Evolutionary conservation across 208 protist species (phyloP).

Genomic region (Crithidia expoeki): DNA sequence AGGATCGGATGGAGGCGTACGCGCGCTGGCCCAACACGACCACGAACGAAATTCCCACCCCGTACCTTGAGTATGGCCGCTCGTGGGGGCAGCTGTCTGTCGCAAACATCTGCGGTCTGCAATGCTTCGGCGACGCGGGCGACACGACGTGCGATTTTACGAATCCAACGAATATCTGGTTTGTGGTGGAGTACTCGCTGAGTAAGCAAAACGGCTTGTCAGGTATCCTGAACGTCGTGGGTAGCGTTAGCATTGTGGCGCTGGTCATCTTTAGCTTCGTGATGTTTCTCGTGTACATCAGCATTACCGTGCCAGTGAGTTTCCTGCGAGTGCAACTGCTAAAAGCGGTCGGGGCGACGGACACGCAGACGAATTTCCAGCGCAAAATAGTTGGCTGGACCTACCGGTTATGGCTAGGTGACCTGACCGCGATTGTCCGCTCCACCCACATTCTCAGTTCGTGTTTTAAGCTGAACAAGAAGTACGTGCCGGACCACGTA

Average conservation of each 20-base stretch:
- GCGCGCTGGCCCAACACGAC: conserved; percentile 5
- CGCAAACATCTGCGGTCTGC: conserved; percentile 54
- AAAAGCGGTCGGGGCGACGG: conserved; percentile 41
- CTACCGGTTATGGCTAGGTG: conserved; percentile 67
- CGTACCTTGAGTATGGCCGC: conserved; percentile 40
- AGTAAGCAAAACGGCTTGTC: conserved; percentile 8
- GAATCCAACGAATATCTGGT: conserved; percentile 73
- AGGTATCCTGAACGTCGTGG: conserved; percentile 39
- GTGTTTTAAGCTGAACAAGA: conserved; percentile 82
- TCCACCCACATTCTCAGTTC: conserved; percentile 70
- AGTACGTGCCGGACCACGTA: conserved; percentile 86
- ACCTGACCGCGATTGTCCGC: conserved; percentile 64
- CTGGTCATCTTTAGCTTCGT: conserved; percentile 62
- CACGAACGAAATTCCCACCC: conserved; percentile 30
- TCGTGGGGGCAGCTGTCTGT: conserved; percentile 52
- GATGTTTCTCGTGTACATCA: conserved; percentile 65
- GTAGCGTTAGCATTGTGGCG: conserved; percentile 51
- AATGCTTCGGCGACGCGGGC: conserved; percentile 45
- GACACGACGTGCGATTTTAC: conserved; percentile 29
- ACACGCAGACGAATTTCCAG: conserved; percentile 32
- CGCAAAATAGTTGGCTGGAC: conserved; percentile 43
- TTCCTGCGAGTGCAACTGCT: conserved; percentile 69
- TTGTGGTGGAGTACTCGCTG: conserved; percentile 53
- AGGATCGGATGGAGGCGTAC: not conserved
- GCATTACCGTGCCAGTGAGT: conserved; percentile 73